Evolutionary conservation across 768 basidiomycete species (phyloP).

Genomic region (Leccinum obscurum): DNA sequence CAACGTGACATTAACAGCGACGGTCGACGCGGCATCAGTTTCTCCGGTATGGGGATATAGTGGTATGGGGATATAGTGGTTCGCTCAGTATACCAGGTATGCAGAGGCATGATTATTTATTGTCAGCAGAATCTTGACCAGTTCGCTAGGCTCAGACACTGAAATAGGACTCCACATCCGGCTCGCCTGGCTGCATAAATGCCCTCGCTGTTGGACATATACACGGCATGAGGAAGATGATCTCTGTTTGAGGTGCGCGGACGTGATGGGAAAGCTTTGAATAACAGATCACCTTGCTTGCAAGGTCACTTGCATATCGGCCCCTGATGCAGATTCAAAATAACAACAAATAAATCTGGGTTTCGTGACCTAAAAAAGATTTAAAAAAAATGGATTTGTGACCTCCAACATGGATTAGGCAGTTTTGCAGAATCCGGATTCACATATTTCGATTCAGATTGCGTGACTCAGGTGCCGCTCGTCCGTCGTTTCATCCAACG

Average conservation of each 20-base stretch:
- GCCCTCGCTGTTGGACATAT: conserved; percentile 46
- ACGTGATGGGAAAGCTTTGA: conserved; percentile 17
- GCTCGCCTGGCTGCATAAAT: too few relatives aligned
- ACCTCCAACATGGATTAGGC: too few relatives aligned
- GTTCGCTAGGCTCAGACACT: conserved; percentile 11
- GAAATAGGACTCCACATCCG: conserved; percentile 42
- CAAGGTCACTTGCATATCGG: too few relatives aligned
- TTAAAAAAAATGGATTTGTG: too few relatives aligned
- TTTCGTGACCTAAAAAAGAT: too few relatives aligned
- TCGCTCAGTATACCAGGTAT: conserved; percentile 48
- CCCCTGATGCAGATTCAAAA: too few relatives aligned
- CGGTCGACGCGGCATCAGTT: conserved; percentile 40
- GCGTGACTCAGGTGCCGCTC: too few relatives aligned
- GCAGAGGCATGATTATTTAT: conserved; percentile 8
- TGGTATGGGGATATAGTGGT: conserved; percentile 50
- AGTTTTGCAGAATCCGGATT: too few relatives aligned
- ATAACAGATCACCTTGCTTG: neutral
- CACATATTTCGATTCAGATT: too few relatives aligned
- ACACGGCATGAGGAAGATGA: conserved; percentile 49
- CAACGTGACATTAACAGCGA: conserved; percentile 42
- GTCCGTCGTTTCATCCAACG: too few relatives aligned
- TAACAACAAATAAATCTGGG: too few relatives aligned
- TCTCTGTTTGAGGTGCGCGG: conserved; percentile 67
- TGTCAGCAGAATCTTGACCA: neutral
- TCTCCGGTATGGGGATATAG: conserved; percentile 25